Evolutionary conservation across 78 protist genomes (phyloP), one percentile per base, ranked within the genome.

Genomic region (Dictyostelium purpureum): DNA sequence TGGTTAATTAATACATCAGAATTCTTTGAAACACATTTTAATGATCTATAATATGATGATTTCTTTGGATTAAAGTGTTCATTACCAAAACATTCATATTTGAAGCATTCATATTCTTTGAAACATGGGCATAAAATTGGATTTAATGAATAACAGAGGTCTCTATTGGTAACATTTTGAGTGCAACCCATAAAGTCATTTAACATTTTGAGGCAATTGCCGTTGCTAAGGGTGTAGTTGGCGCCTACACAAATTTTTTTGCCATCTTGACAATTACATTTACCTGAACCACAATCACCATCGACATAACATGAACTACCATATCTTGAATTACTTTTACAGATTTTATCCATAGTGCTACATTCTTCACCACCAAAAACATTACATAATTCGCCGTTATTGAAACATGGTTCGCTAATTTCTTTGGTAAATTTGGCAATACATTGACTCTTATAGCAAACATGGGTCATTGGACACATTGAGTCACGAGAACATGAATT

Each of bases 271-370:
- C 78, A 71, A 5, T 43, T 1, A 71, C 78, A 71, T 6, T 1
- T 28, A 0, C 78, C 78, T 43, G 26, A 16, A 24, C 24, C n/a
- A 71, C 78, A 71, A 71, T 71, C 78, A 0, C 52, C 78, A 71
- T 71, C 78, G 11, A 71, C 78, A 71, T 71, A 71, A 71, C 78
- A 71, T 12, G 9, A 31, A n/a, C 18, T 43, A 0, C 78, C 78
- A 71, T 63, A 63, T 14, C 35, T 26, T 18, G 26, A 38, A 63
- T 63, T 63, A 37, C 7, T 24, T 71, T 59, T 71, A 40, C 78
- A 43, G 0, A 43, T 40, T 11, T 43, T 38, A 43, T 71, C 12
- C 0, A 71, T 5, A 37, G 12, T 43, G 26, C 43, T 59, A 43
- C 78, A 43, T 12, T 24, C 51, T 43, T 33, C 78, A 43, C 78